Percentiles rank a stretch among this genome's conserved stretches.
Conservation (phyloP, 2,329 filamentous ascomycete genomes). For the Fusarium sp. region DNA sequence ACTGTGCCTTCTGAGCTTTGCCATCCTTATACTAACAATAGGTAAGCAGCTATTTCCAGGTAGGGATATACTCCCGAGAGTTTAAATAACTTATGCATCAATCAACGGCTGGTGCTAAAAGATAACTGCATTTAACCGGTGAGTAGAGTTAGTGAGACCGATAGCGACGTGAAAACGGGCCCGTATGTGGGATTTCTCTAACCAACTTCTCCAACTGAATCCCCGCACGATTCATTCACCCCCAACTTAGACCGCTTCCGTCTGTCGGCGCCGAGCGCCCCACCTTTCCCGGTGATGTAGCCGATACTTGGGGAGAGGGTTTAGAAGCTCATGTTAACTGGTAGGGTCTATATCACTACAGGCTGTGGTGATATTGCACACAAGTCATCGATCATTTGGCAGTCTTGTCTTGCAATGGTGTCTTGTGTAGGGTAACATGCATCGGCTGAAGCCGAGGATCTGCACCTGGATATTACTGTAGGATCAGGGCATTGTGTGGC, state of each 20-base stretch:
- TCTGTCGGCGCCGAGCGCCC: not conserved
- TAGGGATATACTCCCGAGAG: conserved; percentile 27
- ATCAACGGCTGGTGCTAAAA: conserved; percentile 7
- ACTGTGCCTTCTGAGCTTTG: not conserved
- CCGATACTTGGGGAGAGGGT: not conserved
- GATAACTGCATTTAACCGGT: conserved; percentile 27
- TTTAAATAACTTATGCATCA: conserved; percentile 10
- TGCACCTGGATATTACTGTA: conserved; percentile 35
- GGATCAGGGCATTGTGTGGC: conserved; percentile 25
- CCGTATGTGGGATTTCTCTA: not conserved
- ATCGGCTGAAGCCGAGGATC: conserved; percentile 29
- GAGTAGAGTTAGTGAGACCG: not conserved
- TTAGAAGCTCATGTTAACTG: not conserved
- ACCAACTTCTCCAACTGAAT: conserved; percentile 5
- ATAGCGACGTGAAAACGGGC: not conserved
- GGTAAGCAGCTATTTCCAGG: conserved; percentile 18
- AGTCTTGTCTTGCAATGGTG: conserved; percentile 5
- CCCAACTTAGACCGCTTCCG: not conserved
- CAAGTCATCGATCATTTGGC: not conserved
- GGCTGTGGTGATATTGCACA: not conserved
- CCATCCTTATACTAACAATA: not conserved
- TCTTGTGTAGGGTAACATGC: conserved; percentile 27
- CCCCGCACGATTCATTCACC: conserved; percentile 2
- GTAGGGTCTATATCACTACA: not conserved
- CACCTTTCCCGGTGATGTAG: not conserved